A percentile compares a stretch with the other conserved stretches of the same genome.
Evolutionary conservation across 139 green algal genomes (phyloP).

Genomic region (Chlamydomonas applanata): DNA sequence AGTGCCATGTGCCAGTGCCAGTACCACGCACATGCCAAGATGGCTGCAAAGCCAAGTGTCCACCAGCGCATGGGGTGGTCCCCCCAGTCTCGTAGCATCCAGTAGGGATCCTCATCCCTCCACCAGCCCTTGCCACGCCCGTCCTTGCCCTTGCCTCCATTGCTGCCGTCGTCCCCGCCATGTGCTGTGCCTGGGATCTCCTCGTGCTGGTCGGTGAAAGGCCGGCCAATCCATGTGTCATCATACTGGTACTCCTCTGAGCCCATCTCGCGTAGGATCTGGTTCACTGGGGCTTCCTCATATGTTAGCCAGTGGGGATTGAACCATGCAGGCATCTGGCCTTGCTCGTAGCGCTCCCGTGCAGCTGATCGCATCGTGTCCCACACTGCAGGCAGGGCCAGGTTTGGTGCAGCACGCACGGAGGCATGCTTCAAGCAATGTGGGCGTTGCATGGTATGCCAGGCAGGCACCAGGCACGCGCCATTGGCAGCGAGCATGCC

Average conservation of each 20-base stretch:
- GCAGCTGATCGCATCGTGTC: conserved; percentile 42
- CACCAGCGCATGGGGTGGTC: conserved; percentile 59
- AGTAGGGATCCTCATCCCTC: conserved; percentile 58
- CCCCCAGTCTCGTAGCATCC: conserved; percentile 45
- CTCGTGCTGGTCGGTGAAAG: neutral
- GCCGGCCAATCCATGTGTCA: conserved; percentile 15
- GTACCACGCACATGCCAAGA: conserved; percentile 24
- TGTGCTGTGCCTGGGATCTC: neutral
- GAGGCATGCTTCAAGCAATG: too few species aligned
- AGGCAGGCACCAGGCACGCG: too few species aligned
- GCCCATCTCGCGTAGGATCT: conserved; percentile 19
- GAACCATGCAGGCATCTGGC: conserved; percentile 52
- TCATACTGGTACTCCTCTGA: conserved; percentile 19
- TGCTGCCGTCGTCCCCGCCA: neutral
- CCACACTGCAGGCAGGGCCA: conserved; percentile 36
- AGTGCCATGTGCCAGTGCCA: too few species aligned
- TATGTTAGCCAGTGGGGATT: conserved; percentile 39
- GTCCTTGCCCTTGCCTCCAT: conserved; percentile 12
- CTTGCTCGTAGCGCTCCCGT: conserved; percentile 24
- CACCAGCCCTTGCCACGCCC: conserved; percentile 18
- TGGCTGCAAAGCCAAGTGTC: conserved; percentile 38
- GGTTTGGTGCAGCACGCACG: too few species aligned
- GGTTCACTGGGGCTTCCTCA: conserved; percentile 46
- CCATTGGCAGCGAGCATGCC: too few species aligned
- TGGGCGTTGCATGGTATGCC: too few species aligned